Base-by-base conservation (phyloP, 805 yeast species). In the Dipodascus geniculatus region DNA sequence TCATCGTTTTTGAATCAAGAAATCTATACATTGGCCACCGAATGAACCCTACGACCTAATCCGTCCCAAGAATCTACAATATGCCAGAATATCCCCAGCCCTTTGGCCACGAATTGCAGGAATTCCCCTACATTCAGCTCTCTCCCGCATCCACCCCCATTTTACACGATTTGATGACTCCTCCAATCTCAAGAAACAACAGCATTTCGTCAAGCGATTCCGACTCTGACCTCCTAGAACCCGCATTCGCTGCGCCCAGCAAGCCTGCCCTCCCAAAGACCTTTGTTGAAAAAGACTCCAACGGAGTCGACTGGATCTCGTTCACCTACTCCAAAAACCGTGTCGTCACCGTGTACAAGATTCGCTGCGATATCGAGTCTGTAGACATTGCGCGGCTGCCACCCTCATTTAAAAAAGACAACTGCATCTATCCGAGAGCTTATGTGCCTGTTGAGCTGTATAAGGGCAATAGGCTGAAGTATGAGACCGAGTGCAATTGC, bases 401-500 rank as follows among this genome's bases (percentile, higher is more conserved):
- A 4, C 56, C 60, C 3, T 61, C 64, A 11, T 77, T 76, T 58
- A 56, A 67, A 49, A 53, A 48, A 9, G 66, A 67, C 17, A 76
- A 76, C 61, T 74, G 80, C 58, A 69, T 76, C 3, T 76, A 76
- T 55, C 78, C 78, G 6, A 63, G 73, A n/a, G 80, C 79, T 0
- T 68, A 70, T 64, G 74, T 68, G 3, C 71, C 75, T 1, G 62
- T 65, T 1, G 68, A 65, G n/a, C 68, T 68, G 53, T 74, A 74
- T 57, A 65, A 62, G 31, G 80, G 79, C 4, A 74, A 74, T 52
- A 66, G 81, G 31, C 71, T 69, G 14, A 59, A 63, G 42, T 76
- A 76, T 59, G 81, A 76, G 57, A 68, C 69, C 38, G 72, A 69
- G 48, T 77, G 81, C 63, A 76, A 76, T 57, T 64, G 66, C 23